These are phyloP conservation scores for Metschnikowia gelsemii DNA, from an alignment of 805 yeast genomes.

Conservation along the genomic window DNA sequence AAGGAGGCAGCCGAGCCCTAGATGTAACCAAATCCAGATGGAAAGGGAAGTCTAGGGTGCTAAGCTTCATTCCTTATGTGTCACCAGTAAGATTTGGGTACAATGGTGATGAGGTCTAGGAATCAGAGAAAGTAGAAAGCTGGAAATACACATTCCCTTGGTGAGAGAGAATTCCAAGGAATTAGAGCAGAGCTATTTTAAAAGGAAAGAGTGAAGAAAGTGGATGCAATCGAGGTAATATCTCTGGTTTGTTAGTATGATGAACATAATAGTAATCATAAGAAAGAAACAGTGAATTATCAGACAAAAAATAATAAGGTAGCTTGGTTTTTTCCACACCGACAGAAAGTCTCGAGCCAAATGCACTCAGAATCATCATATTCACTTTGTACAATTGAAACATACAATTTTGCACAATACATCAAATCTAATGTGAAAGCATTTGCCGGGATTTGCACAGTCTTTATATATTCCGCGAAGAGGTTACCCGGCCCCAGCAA, in stretches of 20 bases:
- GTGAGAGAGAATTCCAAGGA: too few species aligned
- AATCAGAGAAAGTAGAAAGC: too few species aligned
- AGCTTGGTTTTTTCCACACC: constrained; percentile 99
- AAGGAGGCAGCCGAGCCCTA: too few species aligned
- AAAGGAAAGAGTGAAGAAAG: too few species aligned
- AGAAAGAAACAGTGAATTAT: constrained; percentile 9
- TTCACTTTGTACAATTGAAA: constrained; percentile 15
- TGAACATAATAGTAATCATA: not conserved
- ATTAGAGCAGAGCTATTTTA: too few species aligned
- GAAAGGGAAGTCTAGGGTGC: too few species aligned
- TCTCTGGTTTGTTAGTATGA: constrained; percentile 15
- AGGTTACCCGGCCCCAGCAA: constrained; percentile 11
- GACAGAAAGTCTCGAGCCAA: constrained; percentile 98
- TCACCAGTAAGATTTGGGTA: too few species aligned
- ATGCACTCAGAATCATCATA: constrained; percentile 97
- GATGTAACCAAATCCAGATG: too few species aligned
- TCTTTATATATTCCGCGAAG: constrained; percentile 11
- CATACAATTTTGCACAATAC: constrained; percentile 11
- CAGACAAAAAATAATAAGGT: constrained; percentile 62
- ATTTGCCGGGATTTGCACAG: constrained; percentile 4
- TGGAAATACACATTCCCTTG: too few species aligned
- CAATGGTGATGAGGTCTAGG: too few species aligned
- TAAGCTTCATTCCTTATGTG: too few species aligned
- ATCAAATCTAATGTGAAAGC: not conserved
- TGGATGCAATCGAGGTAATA: too few species aligned